These are phyloP conservation scores for Suhomyces kilbournensis DNA, from an alignment of 805 yeast species.

Conservation along the genomic window DNA sequence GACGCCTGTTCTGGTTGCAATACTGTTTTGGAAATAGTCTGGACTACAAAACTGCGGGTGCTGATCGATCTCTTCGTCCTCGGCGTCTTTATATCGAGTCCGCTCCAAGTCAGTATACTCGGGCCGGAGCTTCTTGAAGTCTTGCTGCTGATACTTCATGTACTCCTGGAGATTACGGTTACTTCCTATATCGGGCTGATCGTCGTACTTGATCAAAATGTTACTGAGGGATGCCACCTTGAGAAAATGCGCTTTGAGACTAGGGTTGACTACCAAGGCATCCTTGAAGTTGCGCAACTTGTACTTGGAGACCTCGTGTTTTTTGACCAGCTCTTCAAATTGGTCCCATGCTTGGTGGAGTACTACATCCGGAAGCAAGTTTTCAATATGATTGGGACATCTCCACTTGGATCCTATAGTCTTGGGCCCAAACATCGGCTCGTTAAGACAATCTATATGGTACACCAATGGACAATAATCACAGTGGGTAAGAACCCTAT, in stretches of 20 bases:
- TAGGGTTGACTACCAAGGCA: constrained; percentile 53
- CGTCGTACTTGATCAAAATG: constrained; percentile 30
- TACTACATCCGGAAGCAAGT: constrained; percentile 36
- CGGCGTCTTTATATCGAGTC: constrained; percentile 4
- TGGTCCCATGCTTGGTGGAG: neutral
- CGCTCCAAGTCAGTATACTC: constrained; percentile 10
- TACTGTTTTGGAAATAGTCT: constrained; percentile 24
- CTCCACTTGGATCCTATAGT: constrained; percentile 80
- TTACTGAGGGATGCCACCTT: constrained; percentile 27
- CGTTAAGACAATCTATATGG: constrained; percentile 85
- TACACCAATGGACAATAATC: constrained; percentile 80
- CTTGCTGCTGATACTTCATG: constrained; percentile 24
- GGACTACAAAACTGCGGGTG: constrained; percentile 27
- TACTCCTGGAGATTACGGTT: constrained; percentile 28
- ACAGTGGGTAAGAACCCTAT: constrained; percentile 61
- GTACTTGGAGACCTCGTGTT: constrained; percentile 4
- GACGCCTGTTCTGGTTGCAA: constrained; percentile 17
- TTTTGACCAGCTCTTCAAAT: neutral
- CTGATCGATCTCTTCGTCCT: constrained; percentile 13
- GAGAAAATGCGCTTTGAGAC: constrained; percentile 34
- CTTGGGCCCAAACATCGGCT: constrained; percentile 71
- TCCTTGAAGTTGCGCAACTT: constrained; percentile 48
- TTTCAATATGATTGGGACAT: constrained; percentile 82
- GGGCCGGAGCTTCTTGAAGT: constrained; percentile 15
- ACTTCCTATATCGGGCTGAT: constrained; percentile 27